phyloP scores from a whole-genome alignment of 768 basidiomycete species.

The Xanthoconium stramineum region DNA sequence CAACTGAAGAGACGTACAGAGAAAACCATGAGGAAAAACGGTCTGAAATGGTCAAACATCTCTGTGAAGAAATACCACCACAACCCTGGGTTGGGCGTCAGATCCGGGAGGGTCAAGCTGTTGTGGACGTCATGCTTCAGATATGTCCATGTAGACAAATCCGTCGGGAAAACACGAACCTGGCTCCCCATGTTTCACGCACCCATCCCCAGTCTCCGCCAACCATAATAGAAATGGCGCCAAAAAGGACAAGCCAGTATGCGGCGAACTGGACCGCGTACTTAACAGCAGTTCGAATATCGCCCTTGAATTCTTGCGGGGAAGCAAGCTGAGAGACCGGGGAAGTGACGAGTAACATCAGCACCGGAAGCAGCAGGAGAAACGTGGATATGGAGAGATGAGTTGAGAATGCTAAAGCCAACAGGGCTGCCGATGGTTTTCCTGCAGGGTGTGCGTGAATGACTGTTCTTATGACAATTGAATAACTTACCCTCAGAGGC shows the following conservation, averaged over 20 bases:
- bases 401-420: conserved; percentile 66
- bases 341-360: conserved; percentile 59
- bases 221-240: conserved; percentile 49
- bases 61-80: conserved; percentile 99
- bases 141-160: background rate
- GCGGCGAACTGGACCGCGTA: conserved; percentile 44
- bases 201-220: conserved; percentile 69
- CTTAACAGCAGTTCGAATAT: conserved; percentile 19
- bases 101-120: conserved; percentile 79
- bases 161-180: conserved; percentile 40
- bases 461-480: background rate
- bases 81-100: conserved; percentile 91
- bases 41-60: conserved; percentile 97
- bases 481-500: conserved; percentile 57
- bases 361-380: conserved; percentile 61
- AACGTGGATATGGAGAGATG: conserved; percentile 72
- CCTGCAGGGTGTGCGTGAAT: conserved; percentile 39
- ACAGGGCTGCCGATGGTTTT: conserved; percentile 51
- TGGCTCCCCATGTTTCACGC: conserved; percentile 79
- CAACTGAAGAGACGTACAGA: conserved; percentile 50
- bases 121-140: background rate
- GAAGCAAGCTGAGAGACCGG: conserved; percentile 69
- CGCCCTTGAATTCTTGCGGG: conserved; percentile 37
- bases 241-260: conserved; percentile 46
- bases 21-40: conserved; percentile 94